These are phyloP conservation scores for Pleoardoris graminearum DNA, from an alignment of 2,329 filamentous ascomycete genomes.

Conservation along the genomic window DNA sequence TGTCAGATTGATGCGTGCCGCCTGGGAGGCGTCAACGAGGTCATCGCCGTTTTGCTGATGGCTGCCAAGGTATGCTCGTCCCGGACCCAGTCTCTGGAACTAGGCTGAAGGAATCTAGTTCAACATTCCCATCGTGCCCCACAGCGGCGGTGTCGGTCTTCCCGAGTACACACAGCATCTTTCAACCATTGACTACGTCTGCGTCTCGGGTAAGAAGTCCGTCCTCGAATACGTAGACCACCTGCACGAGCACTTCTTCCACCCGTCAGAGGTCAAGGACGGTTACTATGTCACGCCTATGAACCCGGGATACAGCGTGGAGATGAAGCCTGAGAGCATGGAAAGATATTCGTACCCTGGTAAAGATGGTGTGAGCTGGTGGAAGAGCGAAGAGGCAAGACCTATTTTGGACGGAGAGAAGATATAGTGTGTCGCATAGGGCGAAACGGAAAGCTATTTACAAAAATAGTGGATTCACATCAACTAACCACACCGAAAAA, in stretches of 20 bases:
- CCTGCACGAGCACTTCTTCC: constrained; percentile 87
- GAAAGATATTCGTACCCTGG: constrained; percentile 77
- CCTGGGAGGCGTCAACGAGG: constrained; percentile 88
- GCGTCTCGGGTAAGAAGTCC: constrained; percentile 77
- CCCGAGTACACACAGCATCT: constrained; percentile 94
- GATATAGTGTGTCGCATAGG: constrained; percentile 35
- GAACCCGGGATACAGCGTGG: constrained; percentile 84
- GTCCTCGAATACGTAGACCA: constrained; percentile 92
- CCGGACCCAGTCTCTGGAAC: background rate
- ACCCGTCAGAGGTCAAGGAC: constrained; percentile 77
- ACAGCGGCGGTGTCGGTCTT: constrained; percentile 85
- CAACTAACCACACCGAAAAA: background rate
- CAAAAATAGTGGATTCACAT: background rate
- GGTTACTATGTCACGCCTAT: constrained; percentile 87
- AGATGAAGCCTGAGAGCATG: constrained; percentile 92
- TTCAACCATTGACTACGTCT: constrained; percentile 90
- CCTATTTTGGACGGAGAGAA: constrained; percentile 66
- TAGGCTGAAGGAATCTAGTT: constrained; percentile 45
- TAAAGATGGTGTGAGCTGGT: constrained; percentile 79
- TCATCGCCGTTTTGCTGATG: constrained; percentile 85
- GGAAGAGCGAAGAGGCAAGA: constrained; percentile 79
- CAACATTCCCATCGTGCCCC: constrained; percentile 80
- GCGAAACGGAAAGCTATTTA: background rate
- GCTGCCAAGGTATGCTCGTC: constrained; percentile 61
- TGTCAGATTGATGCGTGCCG: constrained; percentile 91